Conservation (phyloP, 805 yeast genomes). For the Saccharomycopsis schoenii region DNA sequence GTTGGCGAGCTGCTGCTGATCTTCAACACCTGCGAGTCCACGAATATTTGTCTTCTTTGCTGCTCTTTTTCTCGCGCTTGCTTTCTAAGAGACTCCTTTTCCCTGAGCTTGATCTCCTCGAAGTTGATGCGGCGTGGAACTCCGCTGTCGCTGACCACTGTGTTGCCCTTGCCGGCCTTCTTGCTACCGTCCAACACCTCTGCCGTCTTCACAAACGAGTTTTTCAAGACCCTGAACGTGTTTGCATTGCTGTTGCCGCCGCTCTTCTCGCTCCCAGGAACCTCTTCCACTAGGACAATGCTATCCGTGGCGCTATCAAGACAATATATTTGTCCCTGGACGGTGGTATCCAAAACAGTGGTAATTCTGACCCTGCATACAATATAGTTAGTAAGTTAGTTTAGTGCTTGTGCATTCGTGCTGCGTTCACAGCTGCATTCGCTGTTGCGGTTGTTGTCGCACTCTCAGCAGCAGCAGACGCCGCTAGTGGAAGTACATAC, state of each 20-base stretch:
- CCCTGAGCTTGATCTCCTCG: constrained; percentile 7
- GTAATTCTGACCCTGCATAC: constrained; percentile 41
- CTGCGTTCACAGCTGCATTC: too few relatives aligned
- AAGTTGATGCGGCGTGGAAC: constrained; percentile 3
- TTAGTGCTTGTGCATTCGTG: not conserved
- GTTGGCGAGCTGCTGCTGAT: not conserved
- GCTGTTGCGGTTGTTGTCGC: too few relatives aligned
- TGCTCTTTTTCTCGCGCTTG: constrained; percentile 8
- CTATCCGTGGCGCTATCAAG: constrained; percentile 34
- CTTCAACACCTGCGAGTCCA: not conserved
- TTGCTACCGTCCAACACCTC: constrained; percentile 9
- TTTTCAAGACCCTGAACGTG: constrained; percentile 11
- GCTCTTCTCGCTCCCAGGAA: not conserved
- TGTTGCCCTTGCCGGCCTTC: not conserved
- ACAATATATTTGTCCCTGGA: constrained; percentile 56
- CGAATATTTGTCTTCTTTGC: constrained; percentile 6
- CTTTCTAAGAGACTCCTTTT: not conserved
- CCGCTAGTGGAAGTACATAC: too few relatives aligned
- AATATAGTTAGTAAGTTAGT: not conserved
- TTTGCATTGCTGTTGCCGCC: not conserved
- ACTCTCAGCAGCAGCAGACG: too few relatives aligned
- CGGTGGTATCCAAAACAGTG: constrained; percentile 46
- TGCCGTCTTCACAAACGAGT: constrained; percentile 15
- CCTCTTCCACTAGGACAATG: constrained; percentile 21
- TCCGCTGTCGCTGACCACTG: constrained; percentile 4